Conservation (phyloP, 306 rosid species). For the Acacia crassicarpa region DNA sequence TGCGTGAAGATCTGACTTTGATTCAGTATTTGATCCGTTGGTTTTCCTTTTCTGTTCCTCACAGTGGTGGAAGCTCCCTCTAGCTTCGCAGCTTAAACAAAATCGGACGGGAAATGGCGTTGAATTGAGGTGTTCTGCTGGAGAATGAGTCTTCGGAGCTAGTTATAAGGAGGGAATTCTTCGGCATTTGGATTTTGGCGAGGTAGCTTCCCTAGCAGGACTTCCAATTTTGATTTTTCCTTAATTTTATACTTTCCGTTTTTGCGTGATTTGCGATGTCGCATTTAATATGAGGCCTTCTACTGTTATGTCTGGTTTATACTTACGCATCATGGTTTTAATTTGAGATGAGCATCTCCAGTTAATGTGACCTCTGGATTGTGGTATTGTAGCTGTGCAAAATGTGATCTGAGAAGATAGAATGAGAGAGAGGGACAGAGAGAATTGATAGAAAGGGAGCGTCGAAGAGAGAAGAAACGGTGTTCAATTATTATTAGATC, state of each 20-base stretch:
- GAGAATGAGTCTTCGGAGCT: slow-evolving; percentile 25
- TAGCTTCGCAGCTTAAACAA: background rate
- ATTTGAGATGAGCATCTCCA: background rate
- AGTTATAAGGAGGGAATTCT: slow-evolving; percentile 42
- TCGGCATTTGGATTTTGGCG: slow-evolving; percentile 43
- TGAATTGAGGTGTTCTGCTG: slow-evolving; percentile 28
- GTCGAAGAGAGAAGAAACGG: no score
- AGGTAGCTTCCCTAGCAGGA: background rate
- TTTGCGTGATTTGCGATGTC: background rate
- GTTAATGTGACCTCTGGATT: background rate
- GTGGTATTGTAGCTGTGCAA: background rate
- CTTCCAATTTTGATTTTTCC: background rate
- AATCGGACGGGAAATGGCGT: slow-evolving; percentile 26
- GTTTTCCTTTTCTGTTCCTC: slow-evolving; percentile 17
- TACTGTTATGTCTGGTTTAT: background rate
- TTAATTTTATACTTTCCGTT: background rate
- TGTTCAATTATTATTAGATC: no score
- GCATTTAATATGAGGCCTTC: background rate
- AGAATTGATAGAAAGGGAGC: no score
- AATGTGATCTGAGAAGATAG: no score
- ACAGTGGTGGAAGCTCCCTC: slow-evolving; percentile 26
- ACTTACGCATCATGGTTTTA: background rate
- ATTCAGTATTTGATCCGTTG: slow-evolving; percentile 31
- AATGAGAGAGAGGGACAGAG: no score
- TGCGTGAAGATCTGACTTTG: slow-evolving; percentile 38